phyloP scores from a whole-genome alignment of 1,139 yeast species.

The Pichia terricola region DNA sequence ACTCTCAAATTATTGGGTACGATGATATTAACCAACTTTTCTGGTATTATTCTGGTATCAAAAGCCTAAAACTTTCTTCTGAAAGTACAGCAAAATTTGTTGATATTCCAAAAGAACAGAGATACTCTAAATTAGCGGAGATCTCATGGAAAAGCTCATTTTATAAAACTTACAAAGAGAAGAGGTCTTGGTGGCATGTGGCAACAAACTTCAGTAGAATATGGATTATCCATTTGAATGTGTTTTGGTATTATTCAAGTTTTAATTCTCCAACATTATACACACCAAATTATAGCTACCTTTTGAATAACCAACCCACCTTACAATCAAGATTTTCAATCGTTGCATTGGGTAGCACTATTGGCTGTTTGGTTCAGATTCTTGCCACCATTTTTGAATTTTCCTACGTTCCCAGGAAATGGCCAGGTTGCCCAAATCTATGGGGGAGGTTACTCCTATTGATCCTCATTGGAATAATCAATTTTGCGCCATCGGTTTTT shows the following conservation, averaged over 20 bases:
- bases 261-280: conserved; percentile 72
- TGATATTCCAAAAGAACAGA: conserved; percentile 32
- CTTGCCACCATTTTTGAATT: conserved; percentile 56
- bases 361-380: conserved; percentile 58
- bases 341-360: conserved; percentile 62
- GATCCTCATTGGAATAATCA: conserved; percentile 34
- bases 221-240: conserved; percentile 71
- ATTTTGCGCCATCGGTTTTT: conserved; percentile 55
- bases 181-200: conserved; percentile 70
- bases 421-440: conserved; percentile 57
- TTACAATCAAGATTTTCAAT: conserved; percentile 51
- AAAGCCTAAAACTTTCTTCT: conserved; percentile 31
- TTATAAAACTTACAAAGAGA: conserved; percentile 64
- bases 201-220: conserved; percentile 70
- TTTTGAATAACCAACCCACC: conserved; percentile 55
- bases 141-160: conserved; percentile 58
- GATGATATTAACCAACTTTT: conserved; percentile 82
- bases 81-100: conserved; percentile 33
- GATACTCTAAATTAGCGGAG: conserved; percentile 39
- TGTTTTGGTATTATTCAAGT: conserved; percentile 76
- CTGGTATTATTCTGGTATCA: conserved; percentile 65
- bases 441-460: conserved; percentile 34
- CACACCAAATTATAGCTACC: conserved; percentile 50
- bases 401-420: conserved; percentile 55
- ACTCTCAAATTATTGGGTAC: conserved; percentile 63